Conservation (phyloP, 2,329 filamentous ascomycete species). For the Fusarium albosuccineum region DNA sequence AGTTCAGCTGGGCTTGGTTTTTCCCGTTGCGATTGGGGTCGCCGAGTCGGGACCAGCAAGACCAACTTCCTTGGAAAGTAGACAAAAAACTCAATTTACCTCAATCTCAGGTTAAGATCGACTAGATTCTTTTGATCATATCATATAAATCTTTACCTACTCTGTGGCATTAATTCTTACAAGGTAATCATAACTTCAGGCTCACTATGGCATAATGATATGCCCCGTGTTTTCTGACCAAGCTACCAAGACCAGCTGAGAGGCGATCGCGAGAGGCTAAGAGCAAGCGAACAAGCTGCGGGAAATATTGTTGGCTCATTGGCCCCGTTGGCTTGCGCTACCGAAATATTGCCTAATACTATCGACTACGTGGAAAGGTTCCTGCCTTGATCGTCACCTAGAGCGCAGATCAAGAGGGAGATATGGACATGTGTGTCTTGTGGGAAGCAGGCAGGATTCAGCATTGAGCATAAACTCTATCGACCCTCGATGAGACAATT, state of each 20-base stretch:
- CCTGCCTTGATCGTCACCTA: too few species aligned
- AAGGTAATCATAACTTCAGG: too few species aligned
- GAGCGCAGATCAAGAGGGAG: too few species aligned
- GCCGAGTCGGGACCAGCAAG: slow-evolving; percentile 24
- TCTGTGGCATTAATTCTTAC: too few species aligned
- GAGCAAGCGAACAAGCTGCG: background rate
- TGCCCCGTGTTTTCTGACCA: too few species aligned
- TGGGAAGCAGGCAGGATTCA: background rate
- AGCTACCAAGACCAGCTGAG: slow-evolving; percentile 15
- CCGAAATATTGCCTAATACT: slow-evolving; percentile 17
- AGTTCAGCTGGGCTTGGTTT: slow-evolving; percentile 19
- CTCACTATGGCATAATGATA: too few species aligned
- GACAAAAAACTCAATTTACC: too few species aligned
- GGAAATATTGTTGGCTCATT: slow-evolving; percentile 19
- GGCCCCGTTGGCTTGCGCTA: slow-evolving; percentile 27
- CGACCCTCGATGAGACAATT: too few species aligned
- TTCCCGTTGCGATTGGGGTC: slow-evolving; percentile 26
- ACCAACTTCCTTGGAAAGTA: slow-evolving; percentile 8
- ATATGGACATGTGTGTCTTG: too few species aligned
- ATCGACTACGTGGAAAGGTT: background rate
- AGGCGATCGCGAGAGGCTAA: slow-evolving; percentile 30
- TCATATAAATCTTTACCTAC: too few species aligned
- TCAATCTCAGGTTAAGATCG: too few species aligned
- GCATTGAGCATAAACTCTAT: slow-evolving; percentile 4
- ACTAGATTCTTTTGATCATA: too few species aligned